Evolutionary conservation across 768 basidiomycete genomes (phyloP).

Genomic region (Hortiboletus flavorubellus): DNA sequence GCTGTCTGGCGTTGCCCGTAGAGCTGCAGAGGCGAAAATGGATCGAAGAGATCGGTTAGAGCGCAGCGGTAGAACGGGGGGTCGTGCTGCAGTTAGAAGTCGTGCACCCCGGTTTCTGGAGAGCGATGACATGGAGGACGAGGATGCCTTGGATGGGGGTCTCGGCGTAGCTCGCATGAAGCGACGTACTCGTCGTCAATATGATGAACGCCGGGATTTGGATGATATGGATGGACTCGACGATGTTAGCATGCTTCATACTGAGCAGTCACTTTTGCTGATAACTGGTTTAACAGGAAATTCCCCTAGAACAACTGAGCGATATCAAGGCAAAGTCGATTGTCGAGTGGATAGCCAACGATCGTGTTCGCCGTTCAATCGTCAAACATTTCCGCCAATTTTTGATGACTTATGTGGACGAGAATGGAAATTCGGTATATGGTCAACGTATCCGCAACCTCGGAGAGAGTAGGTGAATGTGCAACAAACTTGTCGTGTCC

Average conservation of each 20-base stretch:
- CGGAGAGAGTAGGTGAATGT: constrained; percentile 75
- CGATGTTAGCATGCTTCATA: constrained; percentile 52
- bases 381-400: constrained; percentile 93
- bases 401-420: constrained; percentile 94
- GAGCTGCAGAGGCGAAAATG: constrained; percentile 86
- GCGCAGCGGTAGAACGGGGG: constrained; percentile 61
- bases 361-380: constrained; percentile 87
- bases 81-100: constrained; percentile 72
- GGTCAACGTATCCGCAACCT: constrained; percentile 90
- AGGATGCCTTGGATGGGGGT: constrained; percentile 67
- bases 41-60: constrained; percentile 79
- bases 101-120: constrained; percentile 87
- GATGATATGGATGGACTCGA: constrained; percentile 91
- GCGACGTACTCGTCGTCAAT: constrained; percentile 80
- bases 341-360: constrained; percentile 95
- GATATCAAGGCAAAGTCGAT: constrained; percentile 98
- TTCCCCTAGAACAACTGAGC: constrained; percentile 92
- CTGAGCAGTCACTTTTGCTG: constrained; percentile 6
- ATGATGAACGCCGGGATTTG: constrained; percentile 87
- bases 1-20: constrained; percentile 65
- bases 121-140: constrained; percentile 76
- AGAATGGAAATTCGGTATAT: constrained; percentile 87
- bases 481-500: constrained; percentile 4
- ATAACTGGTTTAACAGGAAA: constrained; percentile 53
- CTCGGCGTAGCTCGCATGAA: constrained; percentile 69